Percentiles rank a stretch among this genome's conserved stretches.
These are phyloP conservation scores for Kurtzmaniella quercitrusa DNA, from an alignment of 1,139 yeast species.

Conservation along the genomic window DNA sequence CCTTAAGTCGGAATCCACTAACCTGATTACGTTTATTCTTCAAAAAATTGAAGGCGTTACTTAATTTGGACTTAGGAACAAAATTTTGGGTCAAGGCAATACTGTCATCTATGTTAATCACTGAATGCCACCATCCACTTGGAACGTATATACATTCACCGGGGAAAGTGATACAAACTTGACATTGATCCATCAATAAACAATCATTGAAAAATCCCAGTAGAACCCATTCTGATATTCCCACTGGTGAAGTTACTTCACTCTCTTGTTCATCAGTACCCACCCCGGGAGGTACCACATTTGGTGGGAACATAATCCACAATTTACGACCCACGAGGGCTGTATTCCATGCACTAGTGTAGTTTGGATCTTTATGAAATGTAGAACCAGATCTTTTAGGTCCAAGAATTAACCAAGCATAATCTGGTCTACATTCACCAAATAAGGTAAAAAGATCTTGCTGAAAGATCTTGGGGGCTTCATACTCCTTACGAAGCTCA, in stretches of 20 bases:
- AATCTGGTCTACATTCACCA: slow-evolving; percentile 69
- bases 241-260: slow-evolving; percentile 88
- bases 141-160: slow-evolving; percentile 90
- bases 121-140: slow-evolving; percentile 95
- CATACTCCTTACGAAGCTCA: slow-evolving; percentile 50
- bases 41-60: slow-evolving; percentile 62
- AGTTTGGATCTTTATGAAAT: slow-evolving; percentile 90
- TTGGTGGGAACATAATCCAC: slow-evolving; percentile 88
- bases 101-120: slow-evolving; percentile 73
- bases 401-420: slow-evolving; percentile 86
- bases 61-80: slow-evolving; percentile 61
- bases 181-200: slow-evolving; percentile 42
- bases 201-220: slow-evolving; percentile 74
- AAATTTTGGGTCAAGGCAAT: slow-evolving; percentile 86
- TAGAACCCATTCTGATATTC: slow-evolving; percentile 86
- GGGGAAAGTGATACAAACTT: slow-evolving; percentile 70
- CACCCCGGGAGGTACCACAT: slow-evolving; percentile 78
- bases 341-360: slow-evolving; percentile 88
- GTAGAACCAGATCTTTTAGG: slow-evolving; percentile 80
- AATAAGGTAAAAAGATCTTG: slow-evolving; percentile 48
- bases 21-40: slow-evolving; percentile 65
- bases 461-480: slow-evolving; percentile 48
- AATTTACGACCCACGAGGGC: slow-evolving; percentile 70
- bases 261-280: slow-evolving; percentile 72
- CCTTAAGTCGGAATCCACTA: slow-evolving; percentile 68